A percentile compares a stretch with the other conserved stretches of the same genome.
phyloP scores from a whole-genome alignment of 1,284 basidiomycete species.

The Sporisorium scitamineum region DNA sequence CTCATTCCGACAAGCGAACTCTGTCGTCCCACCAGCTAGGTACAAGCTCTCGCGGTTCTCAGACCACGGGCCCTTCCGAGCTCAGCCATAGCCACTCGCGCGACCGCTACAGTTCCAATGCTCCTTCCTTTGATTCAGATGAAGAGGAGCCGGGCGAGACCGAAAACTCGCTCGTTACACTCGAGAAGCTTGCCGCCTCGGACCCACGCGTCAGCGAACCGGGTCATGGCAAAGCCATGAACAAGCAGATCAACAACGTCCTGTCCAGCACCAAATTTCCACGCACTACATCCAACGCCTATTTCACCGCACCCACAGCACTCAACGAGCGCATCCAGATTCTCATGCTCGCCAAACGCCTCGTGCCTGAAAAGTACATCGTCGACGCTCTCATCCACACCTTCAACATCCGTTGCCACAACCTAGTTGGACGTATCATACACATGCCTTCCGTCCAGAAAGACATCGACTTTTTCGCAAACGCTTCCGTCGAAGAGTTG shows the following conservation, averaged over 20 bases:
- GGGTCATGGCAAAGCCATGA: slow-evolving; percentile 32
- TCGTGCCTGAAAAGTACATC: slow-evolving; percentile 27
- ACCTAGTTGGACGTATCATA: slow-evolving; percentile 52
- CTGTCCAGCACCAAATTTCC: slow-evolving; percentile 6
- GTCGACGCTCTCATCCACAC: slow-evolving; percentile 27
- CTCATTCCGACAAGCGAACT: slow-evolving; percentile 17
- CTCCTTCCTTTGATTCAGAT: slow-evolving; percentile 22
- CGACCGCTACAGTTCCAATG: slow-evolving; percentile 19
- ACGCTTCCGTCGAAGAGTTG: slow-evolving; percentile 38
- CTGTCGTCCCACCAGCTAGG: slow-evolving; percentile 21
- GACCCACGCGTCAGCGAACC: slow-evolving; percentile 41
- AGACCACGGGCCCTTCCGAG: slow-evolving; percentile 28
- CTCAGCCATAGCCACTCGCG: slow-evolving; percentile 14
- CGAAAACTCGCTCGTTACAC: slow-evolving; percentile 28
- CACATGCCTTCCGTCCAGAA: slow-evolving; percentile 39
- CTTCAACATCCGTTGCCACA: slow-evolving; percentile 44
- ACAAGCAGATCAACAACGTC: slow-evolving; percentile 41
- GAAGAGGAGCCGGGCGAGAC: slow-evolving; percentile 44
- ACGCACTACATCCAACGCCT: slow-evolving; percentile 15
- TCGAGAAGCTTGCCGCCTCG: slow-evolving; percentile 50
- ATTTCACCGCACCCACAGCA: slow-evolving; percentile 18
- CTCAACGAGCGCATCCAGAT: slow-evolving; percentile 45
- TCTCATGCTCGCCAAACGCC: slow-evolving; percentile 23
- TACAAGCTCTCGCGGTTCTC: slow-evolving; percentile 31
- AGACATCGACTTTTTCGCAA: slow-evolving; percentile 46